Conservation (phyloP, 305 asterid species). For the Plantago lanceolata region DNA sequence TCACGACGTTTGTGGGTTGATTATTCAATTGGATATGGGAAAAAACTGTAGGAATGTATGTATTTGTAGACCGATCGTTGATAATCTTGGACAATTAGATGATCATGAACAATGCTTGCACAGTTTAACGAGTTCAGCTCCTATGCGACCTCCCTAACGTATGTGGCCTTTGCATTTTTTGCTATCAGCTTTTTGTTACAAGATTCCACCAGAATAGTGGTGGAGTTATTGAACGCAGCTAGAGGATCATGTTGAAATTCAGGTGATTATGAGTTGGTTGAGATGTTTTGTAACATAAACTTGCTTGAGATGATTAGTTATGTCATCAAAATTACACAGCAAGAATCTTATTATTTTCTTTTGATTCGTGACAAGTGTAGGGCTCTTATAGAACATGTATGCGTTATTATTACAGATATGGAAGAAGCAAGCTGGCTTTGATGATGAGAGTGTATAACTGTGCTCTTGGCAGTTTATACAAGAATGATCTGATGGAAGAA, state of each 20-base stretch:
- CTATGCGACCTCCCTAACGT: slow-evolving; percentile 44
- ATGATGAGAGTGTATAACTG: slow-evolving; percentile 49
- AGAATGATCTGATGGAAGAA: slow-evolving; percentile 39
- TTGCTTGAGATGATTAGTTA: slow-evolving; percentile 60
- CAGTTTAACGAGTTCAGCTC: slow-evolving; percentile 41
- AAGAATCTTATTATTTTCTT: slow-evolving; percentile 45
- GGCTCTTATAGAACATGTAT: slow-evolving; percentile 60
- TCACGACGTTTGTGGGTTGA: too few species aligned
- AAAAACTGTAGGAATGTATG: slow-evolving; percentile 37
- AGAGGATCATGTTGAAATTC: slow-evolving; percentile 65
- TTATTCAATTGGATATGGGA: too few species aligned
- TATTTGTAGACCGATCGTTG: slow-evolving; percentile 49
- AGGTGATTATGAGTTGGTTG: slow-evolving; percentile 49
- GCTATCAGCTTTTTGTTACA: slow-evolving; percentile 31
- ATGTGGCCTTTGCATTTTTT: slow-evolving; percentile 56
- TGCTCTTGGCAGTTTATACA: slow-evolving; percentile 60
- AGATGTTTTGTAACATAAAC: slow-evolving; percentile 56
- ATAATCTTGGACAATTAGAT: slow-evolving; percentile 56
- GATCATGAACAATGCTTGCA: slow-evolving; percentile 47
- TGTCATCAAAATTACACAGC: slow-evolving; percentile 50
- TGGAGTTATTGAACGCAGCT: slow-evolving; percentile 40
- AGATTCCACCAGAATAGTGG: slow-evolving; percentile 36
- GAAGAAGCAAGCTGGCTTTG: slow-evolving; percentile 31
- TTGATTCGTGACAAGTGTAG: slow-evolving; percentile 66
- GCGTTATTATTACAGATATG: slow-evolving; percentile 54